A percentile compares a stretch with the other conserved stretches of the same genome.
Conservation (phyloP, 2,329 filamentous ascomycete genomes). For the Uncinocarpus reesii region DNA sequence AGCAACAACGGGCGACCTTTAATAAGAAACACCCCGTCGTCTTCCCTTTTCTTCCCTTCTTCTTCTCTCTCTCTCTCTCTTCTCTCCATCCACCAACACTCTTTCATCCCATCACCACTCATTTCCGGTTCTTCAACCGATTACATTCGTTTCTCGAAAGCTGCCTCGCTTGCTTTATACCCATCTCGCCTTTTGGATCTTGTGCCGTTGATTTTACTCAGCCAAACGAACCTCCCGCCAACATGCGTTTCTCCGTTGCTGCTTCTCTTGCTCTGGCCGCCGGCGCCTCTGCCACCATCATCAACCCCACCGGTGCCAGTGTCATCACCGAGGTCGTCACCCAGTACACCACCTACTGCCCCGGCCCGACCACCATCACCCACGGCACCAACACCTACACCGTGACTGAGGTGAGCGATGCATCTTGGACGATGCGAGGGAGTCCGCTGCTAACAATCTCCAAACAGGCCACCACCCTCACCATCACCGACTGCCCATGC, state of each 20-base stretch:
- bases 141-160: conserved; percentile 30
- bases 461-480: conserved; percentile 53
- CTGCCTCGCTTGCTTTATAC: neutral
- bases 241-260: conserved; percentile 43
- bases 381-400: conserved; percentile 59
- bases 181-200: neutral
- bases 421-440: neutral
- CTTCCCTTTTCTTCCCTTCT: neutral
- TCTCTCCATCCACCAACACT: conserved; percentile 12
- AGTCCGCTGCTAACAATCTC: neutral
- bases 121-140: conserved; percentile 27
- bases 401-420: conserved; percentile 48
- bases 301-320: conserved; percentile 23
- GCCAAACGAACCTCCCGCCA: conserved; percentile 22
- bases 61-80: conserved; percentile 10
- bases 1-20: too few species aligned
- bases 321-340: conserved; percentile 38
- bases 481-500: conserved; percentile 58
- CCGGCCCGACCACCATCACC: conserved; percentile 53
- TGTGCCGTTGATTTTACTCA: neutral
- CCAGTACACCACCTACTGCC: conserved; percentile 62
- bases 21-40: conserved; percentile 1
- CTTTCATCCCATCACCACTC: conserved; percentile 10
- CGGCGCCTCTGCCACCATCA: conserved; percentile 27
- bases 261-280: conserved; percentile 32